These are phyloP conservation scores for Crithidia expoeki DNA, from an alignment of 208 protist species.

Conservation along the genomic window DNA sequence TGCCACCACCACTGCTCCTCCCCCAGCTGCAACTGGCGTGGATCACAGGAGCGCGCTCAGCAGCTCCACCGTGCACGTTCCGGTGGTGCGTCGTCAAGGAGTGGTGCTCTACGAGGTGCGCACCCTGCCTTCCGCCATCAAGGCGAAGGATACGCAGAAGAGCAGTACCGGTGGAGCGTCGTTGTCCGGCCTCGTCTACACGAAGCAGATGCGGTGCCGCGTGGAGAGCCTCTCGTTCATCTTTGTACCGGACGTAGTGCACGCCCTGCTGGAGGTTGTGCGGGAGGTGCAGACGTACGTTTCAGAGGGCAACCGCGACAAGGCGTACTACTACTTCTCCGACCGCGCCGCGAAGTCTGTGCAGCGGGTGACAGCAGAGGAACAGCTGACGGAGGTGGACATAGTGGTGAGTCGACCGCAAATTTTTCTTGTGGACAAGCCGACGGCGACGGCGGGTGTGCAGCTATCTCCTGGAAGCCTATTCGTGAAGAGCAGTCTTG, in stretches of 20 bases:
- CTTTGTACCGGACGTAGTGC: constrained; percentile 69
- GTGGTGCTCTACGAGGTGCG: constrained; percentile 30
- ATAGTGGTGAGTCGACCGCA: constrained; percentile 58
- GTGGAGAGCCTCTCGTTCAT: constrained; percentile 59
- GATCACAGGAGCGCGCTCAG: background rate
- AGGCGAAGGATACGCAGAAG: background rate
- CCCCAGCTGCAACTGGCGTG: background rate
- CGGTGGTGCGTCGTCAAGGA: background rate
- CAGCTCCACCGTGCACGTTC: constrained; percentile 4
- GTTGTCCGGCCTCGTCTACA: constrained; percentile 27
- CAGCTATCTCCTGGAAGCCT: constrained; percentile 71
- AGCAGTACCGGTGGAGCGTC: background rate
- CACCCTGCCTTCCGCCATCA: background rate
- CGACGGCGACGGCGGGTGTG: constrained; percentile 40
- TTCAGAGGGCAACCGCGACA: constrained; percentile 68
- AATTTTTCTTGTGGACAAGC: constrained; percentile 55
- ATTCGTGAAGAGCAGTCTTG: constrained; percentile 50
- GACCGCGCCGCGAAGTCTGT: constrained; percentile 44
- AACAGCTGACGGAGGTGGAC: constrained; percentile 66
- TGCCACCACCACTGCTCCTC: background rate
- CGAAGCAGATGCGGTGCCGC: constrained; percentile 46
- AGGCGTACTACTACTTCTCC: constrained; percentile 74
- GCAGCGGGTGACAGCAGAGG: constrained; percentile 31
- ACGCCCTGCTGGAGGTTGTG: constrained; percentile 39
- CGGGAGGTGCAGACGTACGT: constrained; percentile 61